Evolutionary conservation across 2,329 filamentous ascomycete genomes (phyloP).

Genomic region (Diplodia sapinea): DNA sequence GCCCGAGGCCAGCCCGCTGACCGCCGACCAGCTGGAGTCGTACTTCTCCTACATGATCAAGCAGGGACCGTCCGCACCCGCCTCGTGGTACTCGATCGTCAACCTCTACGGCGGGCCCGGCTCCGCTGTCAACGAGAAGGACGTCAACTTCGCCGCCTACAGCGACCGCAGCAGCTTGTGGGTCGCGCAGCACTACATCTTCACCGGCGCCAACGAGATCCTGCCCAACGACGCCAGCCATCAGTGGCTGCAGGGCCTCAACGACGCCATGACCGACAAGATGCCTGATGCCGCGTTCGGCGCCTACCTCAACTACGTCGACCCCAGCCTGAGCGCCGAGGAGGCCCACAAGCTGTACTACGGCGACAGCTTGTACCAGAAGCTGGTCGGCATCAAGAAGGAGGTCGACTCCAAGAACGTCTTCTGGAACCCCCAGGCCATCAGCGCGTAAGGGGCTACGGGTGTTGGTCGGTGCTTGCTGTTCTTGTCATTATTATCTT

Average conservation of each 20-base stretch:
- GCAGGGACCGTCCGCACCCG: constrained; percentile 33
- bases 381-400: constrained; percentile 48
- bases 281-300: constrained; percentile 52
- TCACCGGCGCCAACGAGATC: constrained; percentile 28
- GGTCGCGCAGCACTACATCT: constrained; percentile 47
- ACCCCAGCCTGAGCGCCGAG: constrained; percentile 54
- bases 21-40: constrained; percentile 37
- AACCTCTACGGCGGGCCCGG: constrained; percentile 49
- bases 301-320: constrained; percentile 62
- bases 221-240: constrained; percentile 42
- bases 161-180: constrained; percentile 46
- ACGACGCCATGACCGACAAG: constrained; percentile 47
- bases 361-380: constrained; percentile 45
- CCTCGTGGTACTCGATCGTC: constrained; percentile 47
- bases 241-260: constrained; percentile 52
- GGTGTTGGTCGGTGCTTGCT: background rate
- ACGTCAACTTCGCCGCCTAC: constrained; percentile 45
- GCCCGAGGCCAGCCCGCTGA: constrained; percentile 45
- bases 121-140: constrained; percentile 45
- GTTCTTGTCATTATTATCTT: background rate
- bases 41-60: constrained; percentile 43
- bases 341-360: constrained; percentile 60
- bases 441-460: constrained; percentile 37
- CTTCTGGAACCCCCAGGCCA: constrained; percentile 49
- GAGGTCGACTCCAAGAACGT: constrained; percentile 48